Conservation (phyloP, 768 basidiomycete species). For the Pisolithus microcarpus region DNA sequence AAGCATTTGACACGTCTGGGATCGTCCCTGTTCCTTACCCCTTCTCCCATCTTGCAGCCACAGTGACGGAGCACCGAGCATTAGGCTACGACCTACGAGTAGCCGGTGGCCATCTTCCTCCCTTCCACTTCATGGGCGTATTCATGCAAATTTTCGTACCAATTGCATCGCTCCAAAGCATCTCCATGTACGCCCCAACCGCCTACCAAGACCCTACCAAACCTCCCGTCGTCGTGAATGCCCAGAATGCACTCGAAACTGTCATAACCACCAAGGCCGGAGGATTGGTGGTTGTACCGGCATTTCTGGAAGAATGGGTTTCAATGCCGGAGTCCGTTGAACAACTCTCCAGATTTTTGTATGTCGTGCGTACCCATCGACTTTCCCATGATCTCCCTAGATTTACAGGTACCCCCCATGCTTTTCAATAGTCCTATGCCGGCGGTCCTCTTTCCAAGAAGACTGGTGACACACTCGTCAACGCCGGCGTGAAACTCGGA, state of each 20-base stretch:
- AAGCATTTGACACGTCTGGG: neutral
- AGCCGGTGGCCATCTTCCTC: slow-evolving; percentile 12
- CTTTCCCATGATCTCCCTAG: neutral
- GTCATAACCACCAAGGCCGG: slow-evolving; percentile 8
- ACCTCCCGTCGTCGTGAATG: slow-evolving; percentile 15
- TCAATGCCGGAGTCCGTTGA: slow-evolving; percentile 13
- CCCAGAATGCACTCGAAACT: slow-evolving; percentile 17
- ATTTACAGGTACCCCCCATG: neutral
- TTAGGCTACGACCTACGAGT: slow-evolving; percentile 1
- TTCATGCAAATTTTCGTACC: slow-evolving; percentile 12
- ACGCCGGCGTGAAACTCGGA: slow-evolving; percentile 28
- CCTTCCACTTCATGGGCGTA: slow-evolving; percentile 17
- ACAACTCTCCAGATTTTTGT: slow-evolving; percentile 9
- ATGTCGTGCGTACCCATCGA: slow-evolving; percentile 12
- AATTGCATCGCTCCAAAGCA: slow-evolving; percentile 7
- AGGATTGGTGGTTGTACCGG: slow-evolving; percentile 13
- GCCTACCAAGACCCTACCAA: slow-evolving; percentile 8
- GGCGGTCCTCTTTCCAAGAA: slow-evolving; percentile 33
- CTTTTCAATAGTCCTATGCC: slow-evolving; percentile 20
- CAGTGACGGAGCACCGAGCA: slow-evolving; percentile 5
- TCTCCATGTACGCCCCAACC: slow-evolving; percentile 16
- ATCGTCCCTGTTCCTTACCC: neutral
- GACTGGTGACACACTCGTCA: slow-evolving; percentile 30
- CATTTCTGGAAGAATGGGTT: slow-evolving; percentile 21
- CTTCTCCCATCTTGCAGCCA: slow-evolving; percentile 3